Evolutionary conservation across 73 alveolate species (phyloP), one percentile per base, ranked within the genome.

Genomic region (Blepharisma japonicum): DNA sequence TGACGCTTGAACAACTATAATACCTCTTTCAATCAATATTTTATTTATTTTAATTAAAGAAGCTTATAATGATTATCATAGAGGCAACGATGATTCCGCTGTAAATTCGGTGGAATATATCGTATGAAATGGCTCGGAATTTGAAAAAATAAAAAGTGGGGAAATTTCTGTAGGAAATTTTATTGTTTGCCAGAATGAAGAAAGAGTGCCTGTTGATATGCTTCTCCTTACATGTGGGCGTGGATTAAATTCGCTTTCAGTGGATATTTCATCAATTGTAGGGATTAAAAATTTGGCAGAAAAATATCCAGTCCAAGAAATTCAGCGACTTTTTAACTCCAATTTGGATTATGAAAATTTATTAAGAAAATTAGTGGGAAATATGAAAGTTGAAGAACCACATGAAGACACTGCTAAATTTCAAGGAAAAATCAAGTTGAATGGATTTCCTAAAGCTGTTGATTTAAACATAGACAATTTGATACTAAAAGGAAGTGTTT

Each of bases 1-100:
- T 18, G 72, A 76, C 55, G 53, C 81, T 7, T 82, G 89, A 86
- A 87, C 91, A 45, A 93, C 94, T 83, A 45, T 91, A 67, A 78
- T 91, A 46, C 98, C 98, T 14, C 81, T 93, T 77, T 77, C 92
- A 7, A 71, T 92, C 68, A 90, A 91, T 27, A 86, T 93, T 20
- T 78, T 81, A 71, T 84, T 92, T 66, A 83, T 92, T 42, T 88
- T 93, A 55, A 78, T 93, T 77, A 93, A 93, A 86, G 98, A 93
- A 71, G 81, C 91, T 20, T 91, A 81, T 78, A 96, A 93, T 88
- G 98, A 90, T 89, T 78, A 68, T 25, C 23, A 61, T 25, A n/a
- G 74, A 61, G 47, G 74, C 38, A 14, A 25, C 2, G 74, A 61
- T 14, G 74, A 61, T 25, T 20, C 18, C 2, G 5, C 14, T 14